Base-by-base conservation (phyloP, 108 stramenopile species). In the Skeletonema grethae region DNA sequence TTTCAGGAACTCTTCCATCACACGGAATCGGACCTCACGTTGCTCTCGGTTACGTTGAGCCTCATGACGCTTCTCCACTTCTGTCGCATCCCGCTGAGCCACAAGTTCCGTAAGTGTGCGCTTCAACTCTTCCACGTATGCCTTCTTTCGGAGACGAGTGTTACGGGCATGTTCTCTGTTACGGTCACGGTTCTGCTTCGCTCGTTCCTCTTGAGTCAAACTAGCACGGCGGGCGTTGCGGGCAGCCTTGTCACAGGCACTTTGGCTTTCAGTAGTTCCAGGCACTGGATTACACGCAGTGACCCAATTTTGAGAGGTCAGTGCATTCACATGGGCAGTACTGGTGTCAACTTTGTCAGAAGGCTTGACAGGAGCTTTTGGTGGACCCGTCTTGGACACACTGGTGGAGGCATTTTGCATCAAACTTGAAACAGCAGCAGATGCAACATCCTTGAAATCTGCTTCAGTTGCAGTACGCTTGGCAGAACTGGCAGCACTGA, bases 101-200 rank as follows among this genome's bases (percentile, higher is more conserved):
- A 95, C 94, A 28, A 95, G 68, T 56, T 92, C 91, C 18, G 88
- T 88, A 13, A 95, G 82, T 10, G 94, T 95, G 15, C 87, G 80
- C 80, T 96, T 96, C 64, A 96, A 81, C 60, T 96, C 93, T 60
- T 93, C 90, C 10, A 96, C 96, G 63, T 94, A 97, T n/a, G 96
- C 96, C 79, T 97, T 97, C 77, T 97, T 97, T 29, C 96, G 85
- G 25, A 94, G 79, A 31, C 96, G 80, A 15, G 96, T 97, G 76
- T 97, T 97, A 34, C 93, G 84, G 28, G 96, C 96, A 76, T 97
- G 96, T 63, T 97, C 96, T 43, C 94, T 76, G 69, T 97, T 97
- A n/a, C 96, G 84, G 70, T 97, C 96, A 28, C 96, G 90, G 57
- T 95, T 94, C 77, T 93, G 92, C 58, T 89, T 86, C 5, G 91